phyloP scores from a whole-genome alignment of 768 basidiomycete genomes.

The Suillus bovinus region DNA sequence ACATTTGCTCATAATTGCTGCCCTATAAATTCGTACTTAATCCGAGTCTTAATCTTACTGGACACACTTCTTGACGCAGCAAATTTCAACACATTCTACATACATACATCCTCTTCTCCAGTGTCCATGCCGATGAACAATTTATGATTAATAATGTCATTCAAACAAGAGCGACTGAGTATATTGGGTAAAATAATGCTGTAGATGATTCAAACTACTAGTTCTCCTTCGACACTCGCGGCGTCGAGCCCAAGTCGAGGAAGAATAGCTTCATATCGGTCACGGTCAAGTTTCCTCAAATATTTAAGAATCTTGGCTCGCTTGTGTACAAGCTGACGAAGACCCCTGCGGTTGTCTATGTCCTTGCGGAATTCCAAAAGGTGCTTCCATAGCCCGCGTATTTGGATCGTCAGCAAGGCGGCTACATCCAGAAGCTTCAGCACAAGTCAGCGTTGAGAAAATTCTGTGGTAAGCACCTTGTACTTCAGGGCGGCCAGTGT shows the following conservation, averaged over 20 bases:
- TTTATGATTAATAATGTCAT: background rate
- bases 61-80: slow-evolving; percentile 12
- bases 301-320: slow-evolving; percentile 84
- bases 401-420: slow-evolving; percentile 83
- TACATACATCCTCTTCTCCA: background rate
- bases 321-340: slow-evolving; percentile 78
- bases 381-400: slow-evolving; percentile 81
- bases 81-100: background rate
- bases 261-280: slow-evolving; percentile 74
- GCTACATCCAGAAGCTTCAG: slow-evolving; percentile 45
- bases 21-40: background rate
- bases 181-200: background rate
- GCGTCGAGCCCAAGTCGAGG: slow-evolving; percentile 75
- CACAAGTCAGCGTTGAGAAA: slow-evolving; percentile 1
- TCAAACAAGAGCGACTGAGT: background rate
- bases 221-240: slow-evolving; percentile 85
- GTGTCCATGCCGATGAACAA: slow-evolving; percentile 14
- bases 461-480: slow-evolving; percentile 68
- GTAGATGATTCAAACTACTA: slow-evolving; percentile 56
- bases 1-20: slow-evolving; percentile 16
- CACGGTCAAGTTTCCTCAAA: slow-evolving; percentile 59
- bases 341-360: slow-evolving; percentile 70
- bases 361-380: slow-evolving; percentile 69
- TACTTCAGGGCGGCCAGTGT: slow-evolving; percentile 85
- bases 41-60: slow-evolving; percentile 12